phyloP scores from a whole-genome alignment of 1,284 basidiomycete species.

The Malassezia sp. region DNA sequence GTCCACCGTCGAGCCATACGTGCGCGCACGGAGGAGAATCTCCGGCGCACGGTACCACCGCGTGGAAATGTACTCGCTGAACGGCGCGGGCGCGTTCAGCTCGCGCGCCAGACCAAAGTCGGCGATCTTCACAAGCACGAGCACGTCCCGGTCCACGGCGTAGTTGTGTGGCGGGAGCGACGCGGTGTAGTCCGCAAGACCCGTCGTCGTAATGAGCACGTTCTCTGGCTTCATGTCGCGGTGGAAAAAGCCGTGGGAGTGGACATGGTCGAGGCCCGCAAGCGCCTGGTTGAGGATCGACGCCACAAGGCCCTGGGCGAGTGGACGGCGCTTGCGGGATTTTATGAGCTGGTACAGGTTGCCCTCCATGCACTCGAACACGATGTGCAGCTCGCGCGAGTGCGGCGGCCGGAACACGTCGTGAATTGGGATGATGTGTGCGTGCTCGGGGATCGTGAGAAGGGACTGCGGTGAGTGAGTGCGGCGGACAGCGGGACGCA shows the following conservation, averaged over 20 bases:
- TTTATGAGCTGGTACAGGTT: constrained; percentile 99
- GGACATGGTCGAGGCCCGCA: constrained; percentile 81
- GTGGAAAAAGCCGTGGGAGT: constrained; percentile 86
- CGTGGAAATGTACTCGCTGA: constrained; percentile 97
- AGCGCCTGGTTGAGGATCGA: constrained; percentile 90
- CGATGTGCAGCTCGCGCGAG: constrained; percentile 92
- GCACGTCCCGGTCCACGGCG: constrained; percentile 65
- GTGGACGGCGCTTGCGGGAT: constrained; percentile 78
- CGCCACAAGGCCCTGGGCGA: constrained; percentile 86
- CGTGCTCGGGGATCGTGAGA: constrained; percentile 82
- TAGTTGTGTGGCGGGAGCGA: constrained; percentile 24
- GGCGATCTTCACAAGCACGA: constrained; percentile 92
- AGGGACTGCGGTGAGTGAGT: constrained; percentile 59
- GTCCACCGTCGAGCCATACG: constrained; percentile 93
- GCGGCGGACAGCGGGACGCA: constrained; percentile 45
- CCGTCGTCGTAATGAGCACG: constrained; percentile 97
- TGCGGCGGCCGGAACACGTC: constrained; percentile 92
- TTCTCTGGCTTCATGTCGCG: constrained; percentile 99
- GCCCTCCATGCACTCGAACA: constrained; percentile 99
- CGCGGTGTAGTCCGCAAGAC: constrained; percentile 77
- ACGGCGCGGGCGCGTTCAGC: constrained; percentile 76
- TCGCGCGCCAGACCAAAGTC: constrained; percentile 95
- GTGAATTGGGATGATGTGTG: constrained; percentile 95
- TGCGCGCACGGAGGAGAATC: constrained; percentile 75
- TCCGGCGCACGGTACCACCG: constrained; percentile 99